phyloP scores from a whole-genome alignment of 2,329 filamentous ascomycete species.

The Fonsecaea monophora region DNA sequence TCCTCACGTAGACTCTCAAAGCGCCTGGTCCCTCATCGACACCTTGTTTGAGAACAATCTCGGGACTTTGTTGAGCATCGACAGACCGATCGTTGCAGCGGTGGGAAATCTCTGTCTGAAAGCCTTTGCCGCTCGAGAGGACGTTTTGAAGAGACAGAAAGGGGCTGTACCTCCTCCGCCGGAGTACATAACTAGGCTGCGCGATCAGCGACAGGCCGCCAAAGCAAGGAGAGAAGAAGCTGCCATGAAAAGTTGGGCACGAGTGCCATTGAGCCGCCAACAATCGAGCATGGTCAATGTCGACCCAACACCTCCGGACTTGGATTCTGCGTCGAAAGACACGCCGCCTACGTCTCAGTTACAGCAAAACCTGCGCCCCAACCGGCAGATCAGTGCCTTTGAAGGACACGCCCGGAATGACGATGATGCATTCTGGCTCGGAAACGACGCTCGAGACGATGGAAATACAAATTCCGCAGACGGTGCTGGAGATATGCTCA shows the following conservation, averaged over 20 bases:
- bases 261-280: conserved; percentile 23
- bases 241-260: conserved; percentile 29
- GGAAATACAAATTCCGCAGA: not conserved
- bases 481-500: not conserved
- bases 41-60: conserved; percentile 46
- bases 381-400: not conserved
- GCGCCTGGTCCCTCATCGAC: conserved; percentile 47
- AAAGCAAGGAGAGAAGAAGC: conserved; percentile 21
- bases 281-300: not conserved
- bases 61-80: conserved; percentile 40
- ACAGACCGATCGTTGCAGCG: conserved; percentile 43
- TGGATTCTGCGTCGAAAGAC: not conserved
- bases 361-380: not conserved
- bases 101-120: conserved; percentile 46
- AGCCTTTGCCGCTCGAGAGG: conserved; percentile 41
- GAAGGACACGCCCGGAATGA: not conserved
- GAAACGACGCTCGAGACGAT: not conserved
- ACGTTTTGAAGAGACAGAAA: conserved; percentile 6
- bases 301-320: not conserved
- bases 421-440: conserved; percentile 1
- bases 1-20: conserved; percentile 42
- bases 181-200: conserved; percentile 38
- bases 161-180: conserved; percentile 18
- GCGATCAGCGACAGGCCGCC: conserved; percentile 36
- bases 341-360: not conserved